phyloP scores from a whole-genome alignment of 2,329 filamentous ascomycete species.

The Fusarium newnesense region DNA sequence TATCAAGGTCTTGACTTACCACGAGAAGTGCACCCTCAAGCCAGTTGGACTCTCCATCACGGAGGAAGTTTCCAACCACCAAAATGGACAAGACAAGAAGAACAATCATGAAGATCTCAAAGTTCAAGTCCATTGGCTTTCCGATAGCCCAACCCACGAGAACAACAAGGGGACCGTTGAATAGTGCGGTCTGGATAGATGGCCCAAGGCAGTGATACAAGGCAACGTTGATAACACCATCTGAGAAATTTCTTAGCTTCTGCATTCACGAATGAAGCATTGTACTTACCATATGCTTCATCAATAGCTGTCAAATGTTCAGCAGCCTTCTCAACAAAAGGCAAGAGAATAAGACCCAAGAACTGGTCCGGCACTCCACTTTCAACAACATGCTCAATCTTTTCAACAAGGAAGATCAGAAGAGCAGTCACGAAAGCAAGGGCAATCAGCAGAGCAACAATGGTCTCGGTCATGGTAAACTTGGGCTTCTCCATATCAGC shows the following conservation, averaged over 20 bases:
- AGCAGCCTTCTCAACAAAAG: constrained; percentile 76
- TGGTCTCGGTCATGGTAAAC: constrained; percentile 72
- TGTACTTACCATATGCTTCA: constrained; percentile 66
- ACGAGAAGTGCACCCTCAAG: constrained; percentile 78
- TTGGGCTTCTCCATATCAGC: constrained; percentile 68
- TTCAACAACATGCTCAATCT: constrained; percentile 65
- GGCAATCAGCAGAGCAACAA: constrained; percentile 67
- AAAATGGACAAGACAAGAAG: constrained; percentile 78
- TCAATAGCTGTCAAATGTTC: constrained; percentile 77
- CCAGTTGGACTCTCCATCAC: constrained; percentile 80
- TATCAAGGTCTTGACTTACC: constrained; percentile 46
- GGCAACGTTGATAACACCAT: constrained; percentile 74
- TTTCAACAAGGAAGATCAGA: constrained; percentile 73
- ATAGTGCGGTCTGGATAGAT: constrained; percentile 78
- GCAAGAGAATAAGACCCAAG: constrained; percentile 69
- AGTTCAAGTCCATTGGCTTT: constrained; percentile 75
- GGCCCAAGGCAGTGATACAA: constrained; percentile 78
- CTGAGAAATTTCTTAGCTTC: too few relatives aligned
- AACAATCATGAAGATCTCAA: constrained; percentile 81
- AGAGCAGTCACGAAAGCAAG: constrained; percentile 70
- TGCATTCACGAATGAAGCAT: rapidly evolving
- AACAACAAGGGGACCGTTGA: constrained; percentile 78
- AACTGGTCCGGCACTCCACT: constrained; percentile 48
- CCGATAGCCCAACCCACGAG: constrained; percentile 75
- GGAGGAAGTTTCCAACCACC: constrained; percentile 78